Evolutionary conservation across 352 stramenopile genomes (phyloP).

Genomic region (Globisporangium barbulae): DNA sequence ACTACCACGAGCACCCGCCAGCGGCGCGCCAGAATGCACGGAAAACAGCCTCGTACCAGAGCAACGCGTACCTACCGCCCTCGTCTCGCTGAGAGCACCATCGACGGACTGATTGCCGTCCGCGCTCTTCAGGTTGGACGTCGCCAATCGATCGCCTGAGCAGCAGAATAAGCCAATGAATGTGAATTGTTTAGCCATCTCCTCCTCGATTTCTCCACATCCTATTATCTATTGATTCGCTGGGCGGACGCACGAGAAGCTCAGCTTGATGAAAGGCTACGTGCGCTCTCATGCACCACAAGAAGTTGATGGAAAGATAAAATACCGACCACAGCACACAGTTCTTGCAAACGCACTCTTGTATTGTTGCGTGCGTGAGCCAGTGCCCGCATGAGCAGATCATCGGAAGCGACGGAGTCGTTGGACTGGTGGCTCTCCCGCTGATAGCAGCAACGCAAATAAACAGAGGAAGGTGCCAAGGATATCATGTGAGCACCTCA

Average conservation of each 20-base stretch:
- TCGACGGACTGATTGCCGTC: slow-evolving; percentile 14
- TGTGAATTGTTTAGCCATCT: slow-evolving; percentile 11
- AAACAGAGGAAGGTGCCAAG: not conserved
- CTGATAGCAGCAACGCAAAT: slow-evolving; percentile 1
- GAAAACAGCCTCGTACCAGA: slow-evolving; percentile 17
- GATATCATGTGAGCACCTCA: not conserved
- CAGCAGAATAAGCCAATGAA: slow-evolving; percentile 9
- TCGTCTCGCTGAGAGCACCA: slow-evolving; percentile 8
- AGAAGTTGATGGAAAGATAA: no score
- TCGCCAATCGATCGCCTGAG: slow-evolving; percentile 3
- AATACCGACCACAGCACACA: no score
- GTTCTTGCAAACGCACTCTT: not conserved
- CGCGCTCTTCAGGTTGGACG: not conserved
- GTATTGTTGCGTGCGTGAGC: not conserved
- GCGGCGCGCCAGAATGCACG: slow-evolving; percentile 26
- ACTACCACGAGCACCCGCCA: slow-evolving; percentile 16
- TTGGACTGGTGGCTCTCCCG: slow-evolving; percentile 24
- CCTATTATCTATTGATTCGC: not conserved
- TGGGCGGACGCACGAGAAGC: not conserved
- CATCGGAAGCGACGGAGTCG: slow-evolving; percentile 58
- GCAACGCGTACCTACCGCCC: slow-evolving; percentile 16
- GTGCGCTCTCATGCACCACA: no score
- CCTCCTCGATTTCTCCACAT: not conserved
- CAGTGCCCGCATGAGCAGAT: not conserved
- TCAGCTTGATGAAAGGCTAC: not conserved